Base-by-base conservation (phyloP, 805 yeast species). In the Candida multigemmis region DNA sequence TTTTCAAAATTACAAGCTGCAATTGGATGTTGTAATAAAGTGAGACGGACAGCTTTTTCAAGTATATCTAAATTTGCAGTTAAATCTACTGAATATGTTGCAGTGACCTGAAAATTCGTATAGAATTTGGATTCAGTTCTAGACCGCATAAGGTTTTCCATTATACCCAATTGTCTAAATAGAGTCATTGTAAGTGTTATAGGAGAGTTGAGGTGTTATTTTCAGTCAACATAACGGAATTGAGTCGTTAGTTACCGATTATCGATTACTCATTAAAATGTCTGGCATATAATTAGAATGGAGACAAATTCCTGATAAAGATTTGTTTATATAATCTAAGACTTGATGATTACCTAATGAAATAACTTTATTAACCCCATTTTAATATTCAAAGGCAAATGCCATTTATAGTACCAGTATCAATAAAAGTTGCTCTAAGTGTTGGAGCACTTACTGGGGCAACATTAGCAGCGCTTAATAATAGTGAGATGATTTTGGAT, bases 391-490 rank as follows among this genome's bases (percentile, higher is more conserved):
- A 7, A 18, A 18, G 10, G 19, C 7, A 8, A 7, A 18, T 18
- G 19, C 19, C 9, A 8, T 10, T 18, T 7, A 8, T 21, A 53
- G 62, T 53, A 19, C 60, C 62, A 6, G 28, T 50, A 11, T 49
- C 61, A 2, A 35, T 54, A 2, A 56, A 56, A 32, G 30, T 42
- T 6, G 61, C 61, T 3, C 17, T 55, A 6, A 44, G 55, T 12
- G 36, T 46, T 3, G 64, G 62, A 6, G 53, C 59, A 5, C 27
- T 55, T 1, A 32, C 46, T 4, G 62, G 62, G 4, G 60, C 58
- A n/a, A 34, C 56, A 7, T 33, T 54, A 9, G 61, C 62, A 4
- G 10, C 51, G 1, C 25, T 49, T 19, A 41, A 36, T 28, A 53
- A 56, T 28, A 43, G 37, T 34, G 60, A 55, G 23, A 35, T 32